Evolutionary conservation across 805 yeast genomes (phyloP).

Genomic region (Kuraishia hungarica): DNA sequence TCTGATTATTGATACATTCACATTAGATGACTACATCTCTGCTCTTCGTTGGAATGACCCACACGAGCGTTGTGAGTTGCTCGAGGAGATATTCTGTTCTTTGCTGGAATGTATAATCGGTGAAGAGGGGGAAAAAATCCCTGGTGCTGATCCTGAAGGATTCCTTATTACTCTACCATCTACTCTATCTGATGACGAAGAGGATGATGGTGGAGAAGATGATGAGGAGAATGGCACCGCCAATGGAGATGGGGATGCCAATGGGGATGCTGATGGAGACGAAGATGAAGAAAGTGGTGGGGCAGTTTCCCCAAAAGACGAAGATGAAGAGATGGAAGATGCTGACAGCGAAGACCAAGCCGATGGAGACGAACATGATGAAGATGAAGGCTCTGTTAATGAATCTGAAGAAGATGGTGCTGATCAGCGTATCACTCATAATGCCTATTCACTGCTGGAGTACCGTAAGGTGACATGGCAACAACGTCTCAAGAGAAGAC

Average conservation of each 20-base stretch:
- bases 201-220: slow-evolving; percentile 13
- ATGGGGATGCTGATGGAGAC: slow-evolving; percentile 15
- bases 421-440: slow-evolving; percentile 18
- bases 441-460: slow-evolving; percentile 41
- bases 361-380: slow-evolving; percentile 13
- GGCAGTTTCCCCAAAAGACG: slow-evolving; percentile 12
- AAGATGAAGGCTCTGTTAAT: slow-evolving; percentile 14
- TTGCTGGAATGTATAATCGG: slow-evolving; percentile 47
- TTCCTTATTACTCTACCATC: slow-evolving; percentile 14
- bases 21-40: slow-evolving; percentile 70
- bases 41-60: slow-evolving; percentile 42
- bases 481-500: slow-evolving; percentile 64
- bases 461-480: slow-evolving; percentile 65
- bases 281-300: slow-evolving; percentile 16
- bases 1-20: slow-evolving; percentile 58
- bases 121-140: slow-evolving; percentile 17
- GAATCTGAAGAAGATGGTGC: slow-evolving; percentile 14
- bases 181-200: slow-evolving; percentile 16
- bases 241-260: background rate
- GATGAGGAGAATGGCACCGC: slow-evolving; percentile 19
- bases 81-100: slow-evolving; percentile 65
- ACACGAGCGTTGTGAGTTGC: slow-evolving; percentile 37
- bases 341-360: slow-evolving; percentile 15
- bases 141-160: slow-evolving; percentile 5
- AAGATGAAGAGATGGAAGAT: slow-evolving; percentile 11